Evolutionary conservation across 345 rosid genomes (phyloP).

Genomic region (Orychophragmus violaceus): DNA sequence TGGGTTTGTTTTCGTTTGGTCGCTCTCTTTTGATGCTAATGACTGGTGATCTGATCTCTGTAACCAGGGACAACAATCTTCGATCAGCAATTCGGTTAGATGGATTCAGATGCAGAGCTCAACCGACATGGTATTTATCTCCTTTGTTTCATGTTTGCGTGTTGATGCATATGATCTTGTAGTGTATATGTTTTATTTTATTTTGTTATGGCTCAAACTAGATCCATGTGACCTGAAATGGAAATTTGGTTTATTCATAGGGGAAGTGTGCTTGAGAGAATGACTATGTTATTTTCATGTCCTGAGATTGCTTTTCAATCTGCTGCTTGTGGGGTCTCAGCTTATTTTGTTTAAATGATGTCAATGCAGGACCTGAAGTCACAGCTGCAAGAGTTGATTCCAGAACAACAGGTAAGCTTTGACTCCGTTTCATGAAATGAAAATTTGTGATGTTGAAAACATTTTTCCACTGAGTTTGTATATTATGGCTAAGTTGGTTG

Average conservation of each 20-base stretch:
- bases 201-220: background rate
- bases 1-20: background rate
- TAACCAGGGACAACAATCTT: slow-evolving; percentile 54
- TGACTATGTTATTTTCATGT: background rate
- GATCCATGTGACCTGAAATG: background rate
- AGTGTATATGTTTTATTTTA: background rate
- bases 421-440: background rate
- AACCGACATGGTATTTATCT: slow-evolving; percentile 48
- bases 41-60: slow-evolving; percentile 12
- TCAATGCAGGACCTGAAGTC: slow-evolving; percentile 75
- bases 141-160: background rate
- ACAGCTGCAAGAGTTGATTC: slow-evolving; percentile 86
- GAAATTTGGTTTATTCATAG: background rate
- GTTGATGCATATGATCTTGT: background rate
- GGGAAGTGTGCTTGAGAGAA: no score
- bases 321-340: background rate
- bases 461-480: background rate
- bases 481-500: background rate
- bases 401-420: slow-evolving; percentile 76
- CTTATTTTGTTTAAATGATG: slow-evolving; percentile 8
- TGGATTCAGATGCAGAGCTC: slow-evolving; percentile 86
- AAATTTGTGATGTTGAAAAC: background rate
- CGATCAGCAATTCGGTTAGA: slow-evolving; percentile 59
- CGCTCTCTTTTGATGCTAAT: background rate
- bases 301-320: background rate